Conservation (phyloP, 306 rosid species). For the Leucaena leucocephala region DNA sequence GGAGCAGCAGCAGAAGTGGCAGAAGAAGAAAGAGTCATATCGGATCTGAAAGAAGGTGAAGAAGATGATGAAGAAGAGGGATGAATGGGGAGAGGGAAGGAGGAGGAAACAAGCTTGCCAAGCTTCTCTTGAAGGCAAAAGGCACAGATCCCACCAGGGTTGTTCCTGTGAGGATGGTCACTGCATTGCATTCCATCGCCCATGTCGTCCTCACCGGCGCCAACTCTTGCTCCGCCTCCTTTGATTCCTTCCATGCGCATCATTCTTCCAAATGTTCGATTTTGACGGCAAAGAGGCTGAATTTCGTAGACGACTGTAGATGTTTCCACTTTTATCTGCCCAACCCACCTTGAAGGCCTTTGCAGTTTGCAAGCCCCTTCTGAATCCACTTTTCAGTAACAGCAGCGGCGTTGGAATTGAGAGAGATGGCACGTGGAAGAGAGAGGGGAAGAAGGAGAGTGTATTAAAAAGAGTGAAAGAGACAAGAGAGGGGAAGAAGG, state of each 20-base stretch:
- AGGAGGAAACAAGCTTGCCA: slow-evolving; percentile 80
- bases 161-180: slow-evolving; percentile 68
- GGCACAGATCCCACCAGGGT: slow-evolving; percentile 85
- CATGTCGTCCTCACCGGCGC: slow-evolving; percentile 51
- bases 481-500: slow-evolving; percentile 23
- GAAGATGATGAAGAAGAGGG: slow-evolving; percentile 56
- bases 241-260: slow-evolving; percentile 50
- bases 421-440: slow-evolving; percentile 63
- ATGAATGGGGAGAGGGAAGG: slow-evolving; percentile 66
- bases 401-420: neutral
- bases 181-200: slow-evolving; percentile 81
- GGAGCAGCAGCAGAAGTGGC: neutral
- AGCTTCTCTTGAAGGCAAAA: slow-evolving; percentile 91
- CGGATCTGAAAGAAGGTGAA: slow-evolving; percentile 63
- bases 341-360: neutral
- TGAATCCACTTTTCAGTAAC: neutral
- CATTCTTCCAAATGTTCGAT: slow-evolving; percentile 11
- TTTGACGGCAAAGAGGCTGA: neutral
- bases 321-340: neutral
- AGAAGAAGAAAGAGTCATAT: slow-evolving; percentile 6
- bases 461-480: slow-evolving; percentile 34
- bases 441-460: slow-evolving; percentile 14
- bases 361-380: too few relatives aligned
- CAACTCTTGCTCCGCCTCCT: slow-evolving; percentile 37
- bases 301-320: neutral